Evolutionary conservation across 2,329 filamentous ascomycete genomes (phyloP).

Genomic region (Huntiella moniliformis): DNA sequence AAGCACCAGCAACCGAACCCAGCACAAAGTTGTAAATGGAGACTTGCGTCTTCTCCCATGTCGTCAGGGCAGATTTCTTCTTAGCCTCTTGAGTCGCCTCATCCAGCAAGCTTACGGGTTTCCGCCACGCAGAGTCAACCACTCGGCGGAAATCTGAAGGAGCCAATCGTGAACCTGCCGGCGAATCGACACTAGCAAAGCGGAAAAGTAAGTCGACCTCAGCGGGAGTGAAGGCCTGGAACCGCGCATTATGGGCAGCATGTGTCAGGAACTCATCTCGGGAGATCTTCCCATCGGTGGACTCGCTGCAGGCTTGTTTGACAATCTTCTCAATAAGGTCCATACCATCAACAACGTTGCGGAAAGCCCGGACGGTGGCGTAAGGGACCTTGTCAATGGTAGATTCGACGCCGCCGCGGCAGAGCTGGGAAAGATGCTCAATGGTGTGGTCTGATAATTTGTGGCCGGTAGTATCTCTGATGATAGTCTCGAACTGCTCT

Average conservation of each 20-base stretch:
- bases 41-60: constrained; percentile 28
- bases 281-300: constrained; percentile 79
- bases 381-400: constrained; percentile 91
- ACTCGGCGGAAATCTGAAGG: constrained; percentile 84
- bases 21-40: constrained; percentile 81
- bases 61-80: constrained; percentile 18
- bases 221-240: constrained; percentile 95
- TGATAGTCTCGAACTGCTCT: constrained; percentile 91
- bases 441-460: constrained; percentile 95
- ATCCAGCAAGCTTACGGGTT: constrained; percentile 28
- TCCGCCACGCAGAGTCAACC: constrained; percentile 76
- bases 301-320: constrained; percentile 67
- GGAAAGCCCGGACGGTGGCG: constrained; percentile 90
- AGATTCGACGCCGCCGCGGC: constrained; percentile 38
- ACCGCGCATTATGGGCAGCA: constrained; percentile 75
- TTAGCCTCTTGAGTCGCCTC: constrained; percentile 16
- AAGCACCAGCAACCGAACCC: constrained; percentile 80
- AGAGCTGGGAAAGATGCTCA: constrained; percentile 75
- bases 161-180: constrained; percentile 48
- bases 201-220: constrained; percentile 98
- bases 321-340: constrained; percentile 90
- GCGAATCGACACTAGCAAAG: constrained; percentile 83
- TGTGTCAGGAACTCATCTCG: constrained; percentile 87
- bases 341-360: constrained; percentile 96
- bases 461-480: constrained; percentile 77